Evolutionary conservation across 495 filamentous ascomycete genomes (phyloP).

Genomic region (Astrocystis sublimbata): DNA sequence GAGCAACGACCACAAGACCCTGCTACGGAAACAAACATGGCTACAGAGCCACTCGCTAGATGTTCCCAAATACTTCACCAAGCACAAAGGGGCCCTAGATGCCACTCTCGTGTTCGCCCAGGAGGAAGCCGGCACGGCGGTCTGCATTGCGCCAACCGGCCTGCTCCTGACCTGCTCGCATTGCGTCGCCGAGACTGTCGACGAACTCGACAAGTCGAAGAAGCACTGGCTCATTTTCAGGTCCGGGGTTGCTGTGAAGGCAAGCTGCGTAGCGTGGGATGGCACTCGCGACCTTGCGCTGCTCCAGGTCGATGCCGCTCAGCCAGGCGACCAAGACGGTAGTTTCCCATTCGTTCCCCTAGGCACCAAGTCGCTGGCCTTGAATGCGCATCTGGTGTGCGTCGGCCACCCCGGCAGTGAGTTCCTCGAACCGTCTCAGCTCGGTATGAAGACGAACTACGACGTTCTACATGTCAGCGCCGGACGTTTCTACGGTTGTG

Average conservation of each 20-base stretch:
- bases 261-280: background rate
- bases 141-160: conserved; percentile 44
- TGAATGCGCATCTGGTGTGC: conserved; percentile 24
- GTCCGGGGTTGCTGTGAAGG: background rate
- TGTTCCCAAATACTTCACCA: conserved; percentile 10
- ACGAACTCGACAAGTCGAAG: conserved; percentile 23
- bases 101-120: conserved; percentile 52
- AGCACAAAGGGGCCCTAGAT: background rate
- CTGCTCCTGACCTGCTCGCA: conserved; percentile 50
- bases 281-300: background rate
- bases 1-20: conserved; percentile 19
- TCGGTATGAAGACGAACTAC: conserved; percentile 39
- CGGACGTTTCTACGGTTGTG: conserved; percentile 41
- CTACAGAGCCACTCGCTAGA: conserved; percentile 14
- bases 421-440: conserved; percentile 41
- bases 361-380: background rate
- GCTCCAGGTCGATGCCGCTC: background rate
- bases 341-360: background rate
- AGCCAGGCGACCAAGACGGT: background rate
- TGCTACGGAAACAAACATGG: conserved; percentile 22
- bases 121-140: conserved; percentile 48
- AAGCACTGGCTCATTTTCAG: background rate
- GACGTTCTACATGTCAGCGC: conserved; percentile 44
- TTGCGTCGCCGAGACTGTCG: conserved; percentile 42
- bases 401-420: conserved; percentile 49